Conservation (phyloP, 2,329 filamentous ascomycete species). For the Colletotrichum camelliae region DNA sequence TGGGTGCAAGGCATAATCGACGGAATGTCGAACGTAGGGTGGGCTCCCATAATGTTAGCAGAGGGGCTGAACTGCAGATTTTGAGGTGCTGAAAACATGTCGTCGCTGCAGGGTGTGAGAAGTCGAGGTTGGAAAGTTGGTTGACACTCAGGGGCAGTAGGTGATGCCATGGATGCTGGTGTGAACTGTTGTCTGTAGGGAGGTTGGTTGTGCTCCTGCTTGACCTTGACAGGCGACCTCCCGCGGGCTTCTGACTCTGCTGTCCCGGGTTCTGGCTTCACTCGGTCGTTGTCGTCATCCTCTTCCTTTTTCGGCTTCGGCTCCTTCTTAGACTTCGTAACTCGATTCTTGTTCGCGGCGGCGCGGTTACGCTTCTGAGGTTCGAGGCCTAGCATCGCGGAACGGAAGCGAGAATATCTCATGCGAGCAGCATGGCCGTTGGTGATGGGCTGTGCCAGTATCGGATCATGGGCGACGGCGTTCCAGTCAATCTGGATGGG, state of each 20-base stretch:
- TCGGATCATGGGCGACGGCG: slow-evolving; percentile 58
- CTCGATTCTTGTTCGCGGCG: slow-evolving; percentile 43
- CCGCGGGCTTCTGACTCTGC: slow-evolving; percentile 9
- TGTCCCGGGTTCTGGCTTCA: slow-evolving; percentile 45
- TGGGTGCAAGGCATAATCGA: slow-evolving; percentile 25
- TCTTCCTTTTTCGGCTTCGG: slow-evolving; percentile 43
- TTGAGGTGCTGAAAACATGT: slow-evolving; percentile 38
- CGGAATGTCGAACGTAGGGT: slow-evolving; percentile 34
- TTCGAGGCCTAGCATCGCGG: slow-evolving; percentile 51
- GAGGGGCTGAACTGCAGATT: slow-evolving; percentile 35
- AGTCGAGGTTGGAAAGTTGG: slow-evolving; percentile 43
- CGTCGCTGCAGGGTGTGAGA: slow-evolving; percentile 62
- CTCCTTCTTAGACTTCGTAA: slow-evolving; percentile 52
- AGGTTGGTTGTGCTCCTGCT: slow-evolving; percentile 41
- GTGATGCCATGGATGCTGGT: slow-evolving; percentile 40
- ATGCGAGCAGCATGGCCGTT: slow-evolving; percentile 68
- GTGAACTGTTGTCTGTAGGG: slow-evolving; percentile 38
- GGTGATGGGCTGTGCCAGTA: slow-evolving; percentile 58
- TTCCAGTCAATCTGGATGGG: slow-evolving; percentile 63
- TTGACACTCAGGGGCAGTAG: slow-evolving; percentile 33
- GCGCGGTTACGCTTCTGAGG: slow-evolving; percentile 52
- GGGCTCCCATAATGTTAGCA: slow-evolving; percentile 35
- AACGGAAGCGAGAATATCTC: slow-evolving; percentile 60
- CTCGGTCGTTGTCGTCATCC: slow-evolving; percentile 29
- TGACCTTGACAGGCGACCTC: slow-evolving; percentile 34